Conservation (phyloP, 2,329 filamentous ascomycete species). For the Aphanocladium album region DNA sequence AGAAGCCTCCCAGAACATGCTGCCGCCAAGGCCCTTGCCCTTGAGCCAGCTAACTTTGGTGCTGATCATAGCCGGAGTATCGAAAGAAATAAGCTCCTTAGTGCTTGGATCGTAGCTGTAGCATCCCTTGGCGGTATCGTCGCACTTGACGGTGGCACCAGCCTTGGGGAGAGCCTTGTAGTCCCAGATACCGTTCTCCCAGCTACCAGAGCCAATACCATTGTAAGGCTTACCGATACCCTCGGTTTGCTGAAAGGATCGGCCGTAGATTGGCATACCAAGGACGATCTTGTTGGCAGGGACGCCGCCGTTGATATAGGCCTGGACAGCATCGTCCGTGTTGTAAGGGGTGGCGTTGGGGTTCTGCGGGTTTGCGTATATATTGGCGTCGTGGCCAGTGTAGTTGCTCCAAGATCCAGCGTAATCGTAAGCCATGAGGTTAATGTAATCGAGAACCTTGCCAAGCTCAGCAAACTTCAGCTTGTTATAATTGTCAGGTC, state of each 20-base stretch:
- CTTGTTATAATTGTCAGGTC: constrained; percentile 42
- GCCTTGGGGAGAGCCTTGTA: constrained; percentile 69
- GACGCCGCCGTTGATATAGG: constrained; percentile 61
- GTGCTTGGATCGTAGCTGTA: constrained; percentile 63
- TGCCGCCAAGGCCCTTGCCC: constrained; percentile 60
- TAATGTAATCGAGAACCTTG: constrained; percentile 49
- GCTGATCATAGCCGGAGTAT: constrained; percentile 55
- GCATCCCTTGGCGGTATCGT: constrained; percentile 54
- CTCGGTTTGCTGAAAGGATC: constrained; percentile 37
- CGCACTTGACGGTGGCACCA: constrained; percentile 53
- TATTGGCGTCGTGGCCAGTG: constrained; percentile 67
- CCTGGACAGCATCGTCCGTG: constrained; percentile 58
- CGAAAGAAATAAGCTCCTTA: constrained; percentile 66
- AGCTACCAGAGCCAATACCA: constrained; percentile 63
- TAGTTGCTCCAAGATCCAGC: constrained; percentile 64
- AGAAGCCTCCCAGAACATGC: constrained; percentile 83
- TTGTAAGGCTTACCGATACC: constrained; percentile 60
- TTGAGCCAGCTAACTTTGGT: constrained; percentile 64
- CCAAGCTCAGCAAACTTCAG: constrained; percentile 46
- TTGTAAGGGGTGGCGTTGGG: constrained; percentile 63
- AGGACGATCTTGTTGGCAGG: constrained; percentile 63
- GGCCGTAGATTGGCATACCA: constrained; percentile 62
- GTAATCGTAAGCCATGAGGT: constrained; percentile 75
- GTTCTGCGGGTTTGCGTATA: constrained; percentile 52
- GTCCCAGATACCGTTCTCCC: constrained; percentile 73